phyloP scores from a whole-genome alignment of 2,329 filamentous ascomycete species.

The Ampelomyces quisqualis region DNA sequence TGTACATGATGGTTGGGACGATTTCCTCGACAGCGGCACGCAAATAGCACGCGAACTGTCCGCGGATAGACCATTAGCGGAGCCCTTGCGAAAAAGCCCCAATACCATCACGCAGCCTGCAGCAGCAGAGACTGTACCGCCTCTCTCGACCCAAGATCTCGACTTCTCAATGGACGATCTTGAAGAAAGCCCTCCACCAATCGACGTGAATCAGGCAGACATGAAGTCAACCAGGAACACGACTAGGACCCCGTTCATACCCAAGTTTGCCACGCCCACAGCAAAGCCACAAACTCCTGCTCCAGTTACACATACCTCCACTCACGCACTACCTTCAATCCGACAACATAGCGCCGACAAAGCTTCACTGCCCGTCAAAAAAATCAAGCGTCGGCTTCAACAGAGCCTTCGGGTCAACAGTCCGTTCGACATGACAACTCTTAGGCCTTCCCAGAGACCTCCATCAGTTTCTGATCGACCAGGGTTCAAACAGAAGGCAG shows the following conservation, averaged over 20 bases:
- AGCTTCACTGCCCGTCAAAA: neutral
- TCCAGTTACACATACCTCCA: neutral
- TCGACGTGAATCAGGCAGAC: neutral
- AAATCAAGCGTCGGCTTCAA: neutral
- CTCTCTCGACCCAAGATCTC: constrained; percentile 45
- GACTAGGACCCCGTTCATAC: neutral
- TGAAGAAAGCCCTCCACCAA: constrained; percentile 24
- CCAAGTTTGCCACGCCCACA: no score
- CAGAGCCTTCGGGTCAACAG: no score
- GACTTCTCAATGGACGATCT: constrained; percentile 47
- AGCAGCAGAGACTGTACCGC: constrained; percentile 14
- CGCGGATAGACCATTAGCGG: constrained; percentile 8
- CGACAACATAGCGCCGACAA: neutral
- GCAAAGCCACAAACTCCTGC: neutral
- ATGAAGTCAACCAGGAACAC: neutral
- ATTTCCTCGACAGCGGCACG: constrained; percentile 49
- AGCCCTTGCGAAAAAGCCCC: neutral
- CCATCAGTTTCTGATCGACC: constrained; percentile 7
- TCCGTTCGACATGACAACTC: neutral
- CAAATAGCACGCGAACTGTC: constrained; percentile 50
- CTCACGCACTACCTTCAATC: neutral
- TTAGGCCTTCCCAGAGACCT: constrained; percentile 2
- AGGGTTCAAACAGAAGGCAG: constrained; percentile 8
- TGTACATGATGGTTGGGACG: constrained; percentile 40
- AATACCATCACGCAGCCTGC: neutral